phyloP scores from a whole-genome alignment of 805 yeast genomes.

The Kodamaea kakaduensis region DNA sequence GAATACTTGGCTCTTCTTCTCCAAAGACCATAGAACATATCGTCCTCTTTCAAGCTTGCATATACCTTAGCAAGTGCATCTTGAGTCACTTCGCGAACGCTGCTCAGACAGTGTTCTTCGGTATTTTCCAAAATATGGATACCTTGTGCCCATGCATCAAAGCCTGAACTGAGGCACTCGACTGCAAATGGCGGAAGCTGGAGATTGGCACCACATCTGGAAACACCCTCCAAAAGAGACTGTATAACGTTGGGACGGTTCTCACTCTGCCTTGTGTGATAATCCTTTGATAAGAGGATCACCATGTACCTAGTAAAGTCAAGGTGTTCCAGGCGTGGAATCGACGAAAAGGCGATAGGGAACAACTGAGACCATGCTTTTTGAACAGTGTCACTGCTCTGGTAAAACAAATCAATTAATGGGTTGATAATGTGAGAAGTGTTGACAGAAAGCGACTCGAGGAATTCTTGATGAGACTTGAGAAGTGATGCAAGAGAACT shows the following conservation, averaged over 20 bases:
- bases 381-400: conserved; percentile 74
- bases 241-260: conserved; percentile 83
- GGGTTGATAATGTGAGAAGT: conserved; percentile 67
- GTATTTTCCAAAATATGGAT: conserved; percentile 78
- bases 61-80: conserved; percentile 91
- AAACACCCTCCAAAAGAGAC: conserved; percentile 78
- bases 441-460: conserved; percentile 24
- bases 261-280: conserved; percentile 86
- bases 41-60: conserved; percentile 85
- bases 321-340: conserved; percentile 74
- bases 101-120: conserved; percentile 51
- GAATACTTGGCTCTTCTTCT: conserved; percentile 91
- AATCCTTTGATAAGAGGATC: conserved; percentile 79
- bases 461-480: conserved; percentile 26
- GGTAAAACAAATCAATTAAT: conserved; percentile 74
- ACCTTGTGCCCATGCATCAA: conserved; percentile 88
- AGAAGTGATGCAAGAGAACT: conserved; percentile 19
- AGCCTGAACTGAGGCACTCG: conserved; percentile 81
- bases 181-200: conserved; percentile 93
- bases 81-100: conserved; percentile 77
- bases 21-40: conserved; percentile 98
- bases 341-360: conserved; percentile 71
- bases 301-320: conserved; percentile 83
- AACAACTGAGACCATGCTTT: conserved; percentile 80
- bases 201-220: conserved; percentile 55